These are phyloP conservation scores for Sonneratia alba DNA, from an alignment of 345 rosid species.

Conservation along the genomic window DNA sequence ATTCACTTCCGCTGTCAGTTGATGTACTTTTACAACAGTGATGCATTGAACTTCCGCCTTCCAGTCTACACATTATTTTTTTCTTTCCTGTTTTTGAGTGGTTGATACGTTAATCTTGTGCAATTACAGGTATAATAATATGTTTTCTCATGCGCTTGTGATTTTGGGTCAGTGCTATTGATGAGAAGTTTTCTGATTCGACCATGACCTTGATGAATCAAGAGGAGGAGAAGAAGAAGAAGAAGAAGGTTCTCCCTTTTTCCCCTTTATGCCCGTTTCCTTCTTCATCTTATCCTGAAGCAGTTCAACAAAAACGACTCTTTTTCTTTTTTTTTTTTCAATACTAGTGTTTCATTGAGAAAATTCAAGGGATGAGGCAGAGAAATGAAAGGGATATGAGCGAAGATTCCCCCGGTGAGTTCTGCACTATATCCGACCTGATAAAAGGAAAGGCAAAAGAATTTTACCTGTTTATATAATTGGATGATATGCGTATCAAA, in stretches of 20 bases:
- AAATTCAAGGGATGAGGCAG: constrained; percentile 26
- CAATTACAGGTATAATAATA: background rate
- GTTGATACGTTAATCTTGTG: background rate
- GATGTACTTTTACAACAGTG: background rate
- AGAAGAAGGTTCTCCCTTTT: constrained; percentile 21
- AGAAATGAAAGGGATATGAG: constrained; percentile 17
- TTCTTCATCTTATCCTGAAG: background rate
- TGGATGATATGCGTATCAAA: constrained; percentile 1
- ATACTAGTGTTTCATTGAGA: constrained; percentile 29
- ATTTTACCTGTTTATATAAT: background rate
- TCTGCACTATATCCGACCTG: background rate
- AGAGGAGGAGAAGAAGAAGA: constrained; percentile 8
- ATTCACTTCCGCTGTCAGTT: background rate
- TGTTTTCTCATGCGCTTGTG: background rate
- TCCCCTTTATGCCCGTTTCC: background rate
- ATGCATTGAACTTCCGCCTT: background rate
- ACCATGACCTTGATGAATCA: constrained; percentile 27
- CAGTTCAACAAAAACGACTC: background rate
- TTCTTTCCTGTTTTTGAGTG: background rate
- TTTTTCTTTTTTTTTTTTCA: background rate
- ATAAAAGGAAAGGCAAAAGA: background rate
- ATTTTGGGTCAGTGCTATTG: constrained; percentile 5
- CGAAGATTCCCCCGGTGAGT: constrained; percentile 25
- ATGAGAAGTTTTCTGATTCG: constrained; percentile 11
- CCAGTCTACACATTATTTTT: no score